Percentiles rank a stretch among this genome's conserved stretches.
Evolutionary conservation across 805 yeast genomes (phyloP).

Genomic region (Pichia exigua): DNA sequence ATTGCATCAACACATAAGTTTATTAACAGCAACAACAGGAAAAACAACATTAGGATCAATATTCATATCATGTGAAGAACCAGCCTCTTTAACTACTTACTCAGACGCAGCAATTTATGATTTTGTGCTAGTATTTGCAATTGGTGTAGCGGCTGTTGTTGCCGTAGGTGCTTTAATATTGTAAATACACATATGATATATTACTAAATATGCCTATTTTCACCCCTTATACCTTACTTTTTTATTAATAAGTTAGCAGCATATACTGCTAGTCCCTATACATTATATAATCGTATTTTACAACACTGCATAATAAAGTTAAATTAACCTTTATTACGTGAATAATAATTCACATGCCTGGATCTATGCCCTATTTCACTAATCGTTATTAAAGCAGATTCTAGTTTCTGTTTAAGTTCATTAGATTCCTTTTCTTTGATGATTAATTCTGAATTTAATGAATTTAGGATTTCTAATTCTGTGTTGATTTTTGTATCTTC

Average conservation of each 20-base stretch:
- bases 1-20: not conserved
- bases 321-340: slow-evolving; percentile 2
- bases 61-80: not conserved
- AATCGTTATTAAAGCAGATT: slow-evolving; percentile 25
- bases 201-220: not conserved
- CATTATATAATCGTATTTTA: too few species aligned
- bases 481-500: slow-evolving; percentile 4
- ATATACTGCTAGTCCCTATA: too few species aligned
- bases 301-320: not conserved
- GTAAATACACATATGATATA: not conserved
- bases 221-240: not conserved
- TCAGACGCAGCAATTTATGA: not conserved
- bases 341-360: slow-evolving; percentile 5
- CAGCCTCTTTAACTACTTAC: not conserved
- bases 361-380: slow-evolving; percentile 17
- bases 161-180: not conserved
- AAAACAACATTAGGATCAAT: not conserved
- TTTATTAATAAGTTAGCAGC: too few species aligned
- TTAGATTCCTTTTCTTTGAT: not conserved
- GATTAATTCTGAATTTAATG: not conserved
- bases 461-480: not conserved
- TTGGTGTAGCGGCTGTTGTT: not conserved
- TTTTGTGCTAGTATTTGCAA: not conserved
- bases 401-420: slow-evolving; percentile 8
- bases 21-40: not conserved